A percentile compares a stretch with the other conserved stretches of the same genome.
phyloP scores from a whole-genome alignment of 2,329 filamentous ascomycete genomes.

The Ambrosiella cleistominuta region DNA sequence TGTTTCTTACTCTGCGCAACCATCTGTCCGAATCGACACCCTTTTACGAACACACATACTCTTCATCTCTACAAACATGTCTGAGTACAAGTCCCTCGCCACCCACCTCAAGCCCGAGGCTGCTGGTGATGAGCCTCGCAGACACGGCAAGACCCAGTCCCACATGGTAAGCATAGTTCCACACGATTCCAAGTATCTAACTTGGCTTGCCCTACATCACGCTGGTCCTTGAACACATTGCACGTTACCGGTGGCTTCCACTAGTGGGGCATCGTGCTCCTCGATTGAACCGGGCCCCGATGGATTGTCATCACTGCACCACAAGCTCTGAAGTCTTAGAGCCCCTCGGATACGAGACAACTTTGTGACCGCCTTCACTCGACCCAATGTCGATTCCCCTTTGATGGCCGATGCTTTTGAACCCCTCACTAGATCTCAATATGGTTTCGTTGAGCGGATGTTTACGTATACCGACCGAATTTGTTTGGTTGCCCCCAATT shows the following conservation, averaged over 20 bases:
- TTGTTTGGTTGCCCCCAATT: background rate
- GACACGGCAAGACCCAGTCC: constrained; percentile 71
- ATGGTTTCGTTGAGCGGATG: background rate
- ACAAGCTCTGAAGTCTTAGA: background rate
- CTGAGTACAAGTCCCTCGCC: constrained; percentile 54
- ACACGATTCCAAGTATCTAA: background rate
- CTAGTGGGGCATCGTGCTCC: background rate
- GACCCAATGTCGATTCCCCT: background rate
- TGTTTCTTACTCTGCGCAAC: constrained; percentile 4
- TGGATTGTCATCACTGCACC: background rate
- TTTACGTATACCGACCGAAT: background rate
- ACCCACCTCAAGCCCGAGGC: constrained; percentile 55
- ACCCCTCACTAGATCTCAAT: background rate
- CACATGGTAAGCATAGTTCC: constrained; percentile 52
- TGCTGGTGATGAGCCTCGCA: constrained; percentile 32
- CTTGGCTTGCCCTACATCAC: background rate
- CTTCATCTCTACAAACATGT: constrained; percentile 34
- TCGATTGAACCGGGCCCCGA: background rate
- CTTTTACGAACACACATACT: constrained; percentile 8
- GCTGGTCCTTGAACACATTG: background rate
- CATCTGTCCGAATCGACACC: constrained; percentile 11
- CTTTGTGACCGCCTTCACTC: background rate
- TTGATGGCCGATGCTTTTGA: background rate
- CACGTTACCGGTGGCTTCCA: background rate
- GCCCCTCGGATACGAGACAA: background rate